Evolutionary conservation across 345 rosid genomes (phyloP).

Genomic region (Aurinia saxatilis): DNA sequence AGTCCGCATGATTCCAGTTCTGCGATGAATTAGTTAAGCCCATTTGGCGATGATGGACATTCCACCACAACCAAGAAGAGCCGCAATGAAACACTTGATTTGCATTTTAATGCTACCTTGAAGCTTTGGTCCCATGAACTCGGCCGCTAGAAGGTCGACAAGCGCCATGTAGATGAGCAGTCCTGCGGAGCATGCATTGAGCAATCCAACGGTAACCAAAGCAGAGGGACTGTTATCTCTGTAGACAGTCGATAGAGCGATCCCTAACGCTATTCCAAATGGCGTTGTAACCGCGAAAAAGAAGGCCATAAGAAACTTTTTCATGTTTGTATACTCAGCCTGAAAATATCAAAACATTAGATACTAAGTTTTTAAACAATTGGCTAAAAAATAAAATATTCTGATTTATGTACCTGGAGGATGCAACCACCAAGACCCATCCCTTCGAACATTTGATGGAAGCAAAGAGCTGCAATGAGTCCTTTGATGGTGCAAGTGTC

Average conservation of each 20-base stretch:
- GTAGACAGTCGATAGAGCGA: constrained; percentile 46
- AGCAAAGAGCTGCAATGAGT: constrained; percentile 76
- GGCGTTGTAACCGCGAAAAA: constrained; percentile 74
- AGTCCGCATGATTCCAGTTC: neutral
- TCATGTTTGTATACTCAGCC: constrained; percentile 46
- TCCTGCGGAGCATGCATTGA: constrained; percentile 69
- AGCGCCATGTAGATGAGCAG: constrained; percentile 74
- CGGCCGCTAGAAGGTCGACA: constrained; percentile 62
- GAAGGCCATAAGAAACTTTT: constrained; percentile 47
- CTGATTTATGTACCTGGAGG: constrained; percentile 38
- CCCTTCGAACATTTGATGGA: constrained; percentile 89
- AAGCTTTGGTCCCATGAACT: constrained; percentile 67
- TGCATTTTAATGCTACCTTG: constrained; percentile 68
- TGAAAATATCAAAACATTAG: constrained; percentile 3
- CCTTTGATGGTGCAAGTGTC: constrained; percentile 65
- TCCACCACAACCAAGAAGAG: constrained; percentile 61
- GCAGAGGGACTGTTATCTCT: constrained; percentile 52
- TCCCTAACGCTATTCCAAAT: constrained; percentile 57
- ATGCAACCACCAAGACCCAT: constrained; percentile 90
- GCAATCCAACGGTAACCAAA: constrained; percentile 53
- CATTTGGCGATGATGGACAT: constrained; percentile 75
- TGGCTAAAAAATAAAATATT: neutral
- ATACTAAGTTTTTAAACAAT: neutral
- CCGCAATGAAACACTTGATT: constrained; percentile 39
- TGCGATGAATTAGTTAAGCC: constrained; percentile 36